Conservation (phyloP, 75 land plant species). For the Isoetes taiwanensis region DNA sequence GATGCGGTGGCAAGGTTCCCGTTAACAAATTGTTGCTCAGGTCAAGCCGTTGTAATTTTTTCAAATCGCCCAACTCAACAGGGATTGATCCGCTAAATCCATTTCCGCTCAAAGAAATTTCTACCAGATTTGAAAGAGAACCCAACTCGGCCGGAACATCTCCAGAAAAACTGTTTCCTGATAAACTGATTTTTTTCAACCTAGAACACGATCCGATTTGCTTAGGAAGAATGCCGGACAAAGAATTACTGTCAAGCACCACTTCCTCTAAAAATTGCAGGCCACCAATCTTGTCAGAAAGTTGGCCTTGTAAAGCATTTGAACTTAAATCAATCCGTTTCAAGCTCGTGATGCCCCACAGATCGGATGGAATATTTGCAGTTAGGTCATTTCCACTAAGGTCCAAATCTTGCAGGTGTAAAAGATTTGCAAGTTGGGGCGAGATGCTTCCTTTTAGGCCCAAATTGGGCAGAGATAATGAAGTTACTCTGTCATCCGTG, state of each 20-base stretch:
- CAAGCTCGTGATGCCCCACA: slow-evolving; percentile 3
- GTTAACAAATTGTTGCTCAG: slow-evolving; percentile 33
- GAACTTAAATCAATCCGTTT: slow-evolving; percentile 6
- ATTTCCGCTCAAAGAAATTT: slow-evolving; percentile 40
- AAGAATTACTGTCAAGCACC: too few relatives aligned
- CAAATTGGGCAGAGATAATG: too few relatives aligned
- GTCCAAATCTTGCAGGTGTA: slow-evolving; percentile 30
- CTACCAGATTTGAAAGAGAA: slow-evolving; percentile 19
- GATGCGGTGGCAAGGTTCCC: slow-evolving; percentile 30
- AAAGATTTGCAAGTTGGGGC: slow-evolving; percentile 29
- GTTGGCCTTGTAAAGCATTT: too few relatives aligned
- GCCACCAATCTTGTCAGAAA: too few relatives aligned
- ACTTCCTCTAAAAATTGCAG: too few relatives aligned
- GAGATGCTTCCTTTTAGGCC: slow-evolving; percentile 37
- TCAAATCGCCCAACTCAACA: slow-evolving; percentile 46
- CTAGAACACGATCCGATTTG: too few relatives aligned
- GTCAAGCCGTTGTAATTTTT: slow-evolving; percentile 45
- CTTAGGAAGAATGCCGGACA: too few relatives aligned
- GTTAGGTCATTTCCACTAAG: slow-evolving; percentile 33
- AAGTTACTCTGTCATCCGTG: too few relatives aligned
- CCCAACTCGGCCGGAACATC: slow-evolving; percentile 54
- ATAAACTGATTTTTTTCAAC: slow-evolving; percentile 7
- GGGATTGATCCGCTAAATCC: slow-evolving; percentile 45
- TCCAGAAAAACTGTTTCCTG: slow-evolving; percentile 31
- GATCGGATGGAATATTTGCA: slow-evolving; percentile 32